Conservation (phyloP, 169 alveolate genomes). For the Cryptosporidium meleagridis region DNA sequence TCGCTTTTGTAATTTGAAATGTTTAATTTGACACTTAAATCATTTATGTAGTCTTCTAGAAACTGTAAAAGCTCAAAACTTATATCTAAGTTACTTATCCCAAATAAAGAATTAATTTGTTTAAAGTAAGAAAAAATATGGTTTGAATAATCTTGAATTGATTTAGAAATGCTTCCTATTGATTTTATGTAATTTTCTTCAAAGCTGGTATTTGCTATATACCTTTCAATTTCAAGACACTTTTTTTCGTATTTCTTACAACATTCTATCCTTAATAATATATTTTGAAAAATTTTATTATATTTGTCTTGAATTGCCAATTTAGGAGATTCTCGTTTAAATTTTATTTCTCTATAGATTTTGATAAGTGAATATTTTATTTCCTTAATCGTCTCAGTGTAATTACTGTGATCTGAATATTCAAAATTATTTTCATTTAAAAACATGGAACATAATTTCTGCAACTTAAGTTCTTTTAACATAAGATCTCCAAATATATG, state of each 20-base stretch:
- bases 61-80: not conserved
- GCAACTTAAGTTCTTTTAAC: constrained; percentile 19
- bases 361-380: not conserved
- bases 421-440: not conserved
- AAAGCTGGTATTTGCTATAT: not conserved
- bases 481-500: constrained; percentile 7
- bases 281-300: not conserved
- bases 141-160: not conserved
- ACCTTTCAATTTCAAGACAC: not conserved
- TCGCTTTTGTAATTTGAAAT: not conserved
- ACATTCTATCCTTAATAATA: not conserved
- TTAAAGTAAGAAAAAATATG: not conserved
- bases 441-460: not conserved
- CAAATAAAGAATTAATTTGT: not conserved
- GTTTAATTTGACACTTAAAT: not conserved
- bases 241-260: not conserved
- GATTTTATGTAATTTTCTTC: not conserved
- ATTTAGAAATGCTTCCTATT: not conserved
- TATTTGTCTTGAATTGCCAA: not conserved
- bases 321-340: not conserved
- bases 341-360: not conserved
- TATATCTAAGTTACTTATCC: not conserved
- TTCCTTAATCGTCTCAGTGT: not conserved
- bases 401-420: not conserved
- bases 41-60: not conserved